Evolutionary conservation across 805 yeast species (phyloP).

Genomic region (Suhomyces emberorum): DNA sequence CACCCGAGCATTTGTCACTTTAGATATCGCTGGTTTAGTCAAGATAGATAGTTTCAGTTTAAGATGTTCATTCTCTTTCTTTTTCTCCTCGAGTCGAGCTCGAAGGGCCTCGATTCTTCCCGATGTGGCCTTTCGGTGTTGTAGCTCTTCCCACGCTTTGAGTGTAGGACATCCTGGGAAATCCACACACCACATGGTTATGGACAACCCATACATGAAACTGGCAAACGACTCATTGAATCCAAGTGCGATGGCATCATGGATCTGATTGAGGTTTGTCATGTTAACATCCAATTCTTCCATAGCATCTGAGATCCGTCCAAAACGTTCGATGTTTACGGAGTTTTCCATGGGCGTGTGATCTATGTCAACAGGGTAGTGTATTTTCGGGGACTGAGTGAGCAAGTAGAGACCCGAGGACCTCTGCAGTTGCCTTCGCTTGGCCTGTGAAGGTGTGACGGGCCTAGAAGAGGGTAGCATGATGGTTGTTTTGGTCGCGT

Average conservation of each 20-base stretch:
- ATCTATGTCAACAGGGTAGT: conserved; percentile 41
- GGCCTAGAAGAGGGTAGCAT: conserved; percentile 17
- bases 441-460: conserved; percentile 18
- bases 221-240: conserved; percentile 80
- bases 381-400: conserved; percentile 42
- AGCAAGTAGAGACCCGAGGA: conserved; percentile 21
- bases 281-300: conserved; percentile 58
- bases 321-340: conserved; percentile 38
- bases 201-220: conserved; percentile 72
- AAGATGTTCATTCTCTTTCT: conserved; percentile 22
- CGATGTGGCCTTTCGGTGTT: conserved; percentile 19
- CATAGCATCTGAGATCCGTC: conserved; percentile 46
- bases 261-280: conserved; percentile 53
- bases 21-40: not conserved
- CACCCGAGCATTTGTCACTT: not conserved
- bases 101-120: conserved; percentile 20
- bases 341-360: conserved; percentile 42
- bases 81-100: conserved; percentile 17
- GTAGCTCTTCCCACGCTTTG: conserved; percentile 29
- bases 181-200: conserved; percentile 87
- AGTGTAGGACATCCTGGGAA: conserved; percentile 46
- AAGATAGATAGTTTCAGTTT: conserved; percentile 15
- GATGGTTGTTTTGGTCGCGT: not conserved
- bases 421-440: conserved; percentile 21
- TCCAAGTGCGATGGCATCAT: conserved; percentile 52